Evolutionary conservation across 495 filamentous ascomycete species (phyloP), one percentile per base, ranked within the genome.

Genomic region (Podospora bellae-mahoneyi): DNA sequence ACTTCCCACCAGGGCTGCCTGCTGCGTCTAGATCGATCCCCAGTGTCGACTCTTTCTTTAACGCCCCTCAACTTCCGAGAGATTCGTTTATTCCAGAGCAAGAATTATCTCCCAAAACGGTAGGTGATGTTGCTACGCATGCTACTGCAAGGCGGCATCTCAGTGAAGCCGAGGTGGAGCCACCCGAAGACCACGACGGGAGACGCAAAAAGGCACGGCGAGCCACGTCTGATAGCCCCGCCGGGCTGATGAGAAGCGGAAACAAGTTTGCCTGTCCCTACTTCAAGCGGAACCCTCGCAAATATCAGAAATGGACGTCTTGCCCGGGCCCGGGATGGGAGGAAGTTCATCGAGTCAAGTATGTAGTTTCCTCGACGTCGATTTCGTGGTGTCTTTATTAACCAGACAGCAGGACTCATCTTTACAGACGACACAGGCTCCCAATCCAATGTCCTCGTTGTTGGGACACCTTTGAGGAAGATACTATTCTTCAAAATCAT

Each of bases 311-410:
- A 20, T 78, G 76, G 76, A 76, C 74, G 4, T 75, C 72, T 9
- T 77, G 75, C 20, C 75, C 75, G 0, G 75, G 75, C 2, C 75
- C 75, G 9, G 75, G 75, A 5, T 78, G 76, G 76, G 70, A 72
- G n/a, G 74, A 76, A 20, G 71, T 78, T 27, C 74, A 78, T 57
- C 69, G 75, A 15, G 76, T 78, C 60, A 78, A 78, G 76, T 78
- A 70, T 16, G 75, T 59, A 6, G 10, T 64, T 66, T 1, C 53
- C 5, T 48, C 13, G 15, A 10, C 39, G 3, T 48, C 13, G 39
- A 48, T 18, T 1, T 2, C 15, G 39, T 53, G 28, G 20, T 4
- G 6, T 6, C 34, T 27, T 58, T 20, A 54, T 68, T 64, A 62
- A 61, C 7, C n/a, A 9, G 1, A 53, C 7, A 16, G 3, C 64